A percentile compares a stretch with the other conserved stretches of the same genome.
Conservation (phyloP, 345 rosid species). For the Geranium brycei region DNA sequence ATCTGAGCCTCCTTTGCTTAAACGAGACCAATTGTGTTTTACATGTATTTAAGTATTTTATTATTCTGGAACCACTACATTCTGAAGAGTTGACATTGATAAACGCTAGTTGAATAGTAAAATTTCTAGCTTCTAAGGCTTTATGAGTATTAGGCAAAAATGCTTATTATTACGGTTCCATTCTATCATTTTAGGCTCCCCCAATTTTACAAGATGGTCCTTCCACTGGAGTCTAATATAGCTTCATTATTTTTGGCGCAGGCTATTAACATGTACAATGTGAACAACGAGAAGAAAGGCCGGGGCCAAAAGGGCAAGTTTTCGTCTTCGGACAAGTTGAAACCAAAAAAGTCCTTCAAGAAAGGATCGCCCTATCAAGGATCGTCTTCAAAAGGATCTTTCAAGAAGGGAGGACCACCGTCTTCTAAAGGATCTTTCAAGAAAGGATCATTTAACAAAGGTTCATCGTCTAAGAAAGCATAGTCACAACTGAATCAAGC, state of each 20-base stretch:
- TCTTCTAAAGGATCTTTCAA: slow-evolving; percentile 14
- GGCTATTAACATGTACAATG: slow-evolving; percentile 78
- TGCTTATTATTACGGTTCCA: background rate
- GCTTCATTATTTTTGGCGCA: slow-evolving; percentile 14
- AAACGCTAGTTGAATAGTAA: background rate
- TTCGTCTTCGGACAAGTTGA: slow-evolving; percentile 33
- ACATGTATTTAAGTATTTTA: no score
- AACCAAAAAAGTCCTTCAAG: slow-evolving; percentile 26
- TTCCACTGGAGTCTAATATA: background rate
- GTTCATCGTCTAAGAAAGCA: background rate
- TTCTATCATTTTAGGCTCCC: background rate
- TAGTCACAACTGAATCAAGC: slow-evolving; percentile 16
- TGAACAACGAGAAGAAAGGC: slow-evolving; percentile 56
- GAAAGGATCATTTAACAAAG: slow-evolving; percentile 12
- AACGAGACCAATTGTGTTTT: no score
- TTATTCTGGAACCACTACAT: no score
- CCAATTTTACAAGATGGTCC: background rate
- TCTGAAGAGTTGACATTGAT: no score
- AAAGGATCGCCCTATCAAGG: slow-evolving; percentile 11
- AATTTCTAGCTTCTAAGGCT: background rate
- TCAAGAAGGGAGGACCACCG: background rate
- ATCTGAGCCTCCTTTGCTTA: no score
- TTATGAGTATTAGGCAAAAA: background rate
- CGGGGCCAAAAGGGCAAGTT: slow-evolving; percentile 22
- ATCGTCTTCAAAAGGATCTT: background rate